phyloP scores from a whole-genome alignment of 805 yeast genomes.

The Maudiozyma barnettii region DNA sequence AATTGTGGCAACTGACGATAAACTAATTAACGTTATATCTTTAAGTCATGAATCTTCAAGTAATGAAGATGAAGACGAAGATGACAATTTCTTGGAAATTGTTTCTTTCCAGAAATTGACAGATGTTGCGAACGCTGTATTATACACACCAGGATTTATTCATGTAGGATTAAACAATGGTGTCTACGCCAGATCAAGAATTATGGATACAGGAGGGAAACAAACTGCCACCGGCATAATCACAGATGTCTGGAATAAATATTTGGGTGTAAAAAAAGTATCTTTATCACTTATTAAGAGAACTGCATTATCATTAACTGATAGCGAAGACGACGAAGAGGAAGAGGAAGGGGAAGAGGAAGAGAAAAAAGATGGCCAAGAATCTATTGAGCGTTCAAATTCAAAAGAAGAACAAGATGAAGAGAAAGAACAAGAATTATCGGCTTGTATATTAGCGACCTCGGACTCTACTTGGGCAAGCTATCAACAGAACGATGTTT shows the following conservation, averaged over 20 bases:
- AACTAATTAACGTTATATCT: slow-evolving; percentile 58
- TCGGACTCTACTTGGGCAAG: slow-evolving; percentile 30
- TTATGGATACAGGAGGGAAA: slow-evolving; percentile 40
- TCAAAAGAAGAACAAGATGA: slow-evolving; percentile 6
- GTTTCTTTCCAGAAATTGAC: slow-evolving; percentile 59
- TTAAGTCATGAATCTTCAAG: slow-evolving; percentile 10
- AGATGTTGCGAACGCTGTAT: slow-evolving; percentile 37
- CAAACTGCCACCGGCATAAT: slow-evolving; percentile 40
- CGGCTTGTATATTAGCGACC: slow-evolving; percentile 22
- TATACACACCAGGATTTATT: slow-evolving; percentile 26
- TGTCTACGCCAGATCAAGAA: slow-evolving; percentile 52
- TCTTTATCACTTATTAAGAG: slow-evolving; percentile 18
- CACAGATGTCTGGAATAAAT: slow-evolving; percentile 56
- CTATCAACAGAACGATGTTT: slow-evolving; percentile 14
- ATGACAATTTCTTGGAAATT: slow-evolving; percentile 48
- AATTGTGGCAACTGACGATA: slow-evolving; percentile 63
- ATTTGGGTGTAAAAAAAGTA: slow-evolving; percentile 63
- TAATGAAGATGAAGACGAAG: slow-evolving; percentile 29
- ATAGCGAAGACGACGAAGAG: slow-evolving; percentile 27
- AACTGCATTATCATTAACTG: background rate
- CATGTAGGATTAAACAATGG: slow-evolving; percentile 86
- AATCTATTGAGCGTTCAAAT: background rate
- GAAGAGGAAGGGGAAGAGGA: slow-evolving; percentile 9
- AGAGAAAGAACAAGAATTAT: slow-evolving; percentile 4
- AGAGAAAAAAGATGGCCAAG: slow-evolving; percentile 11